Base-by-base conservation (phyloP, 2,329 filamentous ascomycete genomes). In the Colletotrichum truncatum region DNA sequence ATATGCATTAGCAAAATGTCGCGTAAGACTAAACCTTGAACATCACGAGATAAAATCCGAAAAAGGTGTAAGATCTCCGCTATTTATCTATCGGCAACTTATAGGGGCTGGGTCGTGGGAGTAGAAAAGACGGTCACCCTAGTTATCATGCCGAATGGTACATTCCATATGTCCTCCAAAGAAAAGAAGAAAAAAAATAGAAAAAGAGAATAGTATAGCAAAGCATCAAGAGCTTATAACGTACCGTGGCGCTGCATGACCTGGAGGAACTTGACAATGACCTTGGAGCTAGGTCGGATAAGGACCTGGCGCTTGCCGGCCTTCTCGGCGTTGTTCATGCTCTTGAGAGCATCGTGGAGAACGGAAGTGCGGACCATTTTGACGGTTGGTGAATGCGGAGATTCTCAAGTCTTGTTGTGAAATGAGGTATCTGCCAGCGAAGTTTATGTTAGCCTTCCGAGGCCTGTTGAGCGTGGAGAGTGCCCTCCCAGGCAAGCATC, bases 251-350 rank as follows among this genome's bases (percentile, higher is more conserved):
- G 93, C 88, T 99, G 96, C 96, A 99, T 99, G 83, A 98, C 95
- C 81, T 89, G 89, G 81, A 99, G 89, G 91, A 98, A 99, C 90
- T 98, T 98, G 88, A 97, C 87, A 78, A 99, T 99, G 88, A 99
- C 96, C 93, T 99, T 99, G 84, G 96, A 98, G 83, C 89, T 92
- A 76, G 97, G 96, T 79, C 94, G 91, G 89, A 99, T 98, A 83
- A 99, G 80, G 81, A 98, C 96, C 88, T 99, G 96, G 81, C 96
- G 94, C 92, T 98, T 98, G 87, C 96, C 96, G 77, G 93, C 88
- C 92, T 99, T 98, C 91, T 99, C 97, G 89, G 96, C 96, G 85
- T 99, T 99, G 94, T 99, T 99, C 92, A 99, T 98, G 88, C 90
- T 88, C 84, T 97, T 97, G 79, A 98, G 92, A 82, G 93, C 94